Base-by-base conservation (phyloP, 164 flowering plant species). In the Stephania yunnanensis region DNA sequence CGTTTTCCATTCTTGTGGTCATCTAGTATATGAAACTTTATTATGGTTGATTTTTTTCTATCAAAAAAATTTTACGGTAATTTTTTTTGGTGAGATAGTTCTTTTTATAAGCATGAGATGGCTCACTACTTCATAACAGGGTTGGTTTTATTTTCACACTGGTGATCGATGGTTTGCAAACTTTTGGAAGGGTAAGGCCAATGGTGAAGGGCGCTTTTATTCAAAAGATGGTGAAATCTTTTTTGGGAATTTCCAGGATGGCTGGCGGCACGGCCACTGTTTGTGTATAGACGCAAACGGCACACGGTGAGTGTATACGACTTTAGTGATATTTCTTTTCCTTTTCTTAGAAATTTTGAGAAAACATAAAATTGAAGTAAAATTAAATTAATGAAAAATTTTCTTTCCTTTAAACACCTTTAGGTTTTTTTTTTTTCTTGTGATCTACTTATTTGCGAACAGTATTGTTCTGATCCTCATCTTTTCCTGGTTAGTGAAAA, bases 101-200 rank as follows among this genome's bases (percentile, higher is more conserved):
- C 11, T 50, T 10, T 50, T 50, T 17, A 22, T 11, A 36, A 73
- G 66, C 45, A 52, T 30, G 1, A 44, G 25, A 50, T 70, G 44
- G 9, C 46, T 70, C n/a, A 12, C 10, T 66, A 42, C 71, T 13
- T 25, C 65, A 46, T 0, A 81, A 25, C 77, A 92, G 97, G 99
- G 97, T 52, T 95, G 97, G 97, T 84, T 89, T 78, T 93, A 90
- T 81, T 95, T 93, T 78, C 94, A 90, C 78, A 87, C 86, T 64
- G 99, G 97, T 46, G 99, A 95, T 74, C 81, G 98, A 75, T 95
- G 94, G 99, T 95, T 92, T 87, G 93, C 88, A 69, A 95, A 92
- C 84, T 95, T 93, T 74, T 95, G 99, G 98, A 95, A 93, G 87
- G 99, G 99, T 63, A 91, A 90, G 80, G 94, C 99, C 7, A 87